phyloP scores from a whole-genome alignment of 23 red algal genomes.

The Gracilaria gracilis region DNA sequence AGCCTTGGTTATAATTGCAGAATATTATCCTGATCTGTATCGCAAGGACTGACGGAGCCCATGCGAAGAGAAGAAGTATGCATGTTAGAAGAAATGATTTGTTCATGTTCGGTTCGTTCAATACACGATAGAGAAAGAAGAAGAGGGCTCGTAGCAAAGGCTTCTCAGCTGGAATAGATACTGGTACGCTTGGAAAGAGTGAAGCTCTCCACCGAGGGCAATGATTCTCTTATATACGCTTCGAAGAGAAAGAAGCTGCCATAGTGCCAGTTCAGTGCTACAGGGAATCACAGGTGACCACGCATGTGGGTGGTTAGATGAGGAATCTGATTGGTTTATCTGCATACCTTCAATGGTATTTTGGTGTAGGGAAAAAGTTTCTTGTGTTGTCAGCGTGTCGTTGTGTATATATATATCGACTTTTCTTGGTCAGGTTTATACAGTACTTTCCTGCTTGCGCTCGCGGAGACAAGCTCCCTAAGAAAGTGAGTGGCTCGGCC shows the following conservation, averaged over 20 bases:
- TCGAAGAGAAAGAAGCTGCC: too few species aligned
- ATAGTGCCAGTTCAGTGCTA: neutral
- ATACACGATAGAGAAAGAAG: neutral
- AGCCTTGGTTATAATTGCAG: conserved; percentile 14
- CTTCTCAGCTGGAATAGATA: neutral
- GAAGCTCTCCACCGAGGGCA: neutral
- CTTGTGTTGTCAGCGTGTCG: too few species aligned
- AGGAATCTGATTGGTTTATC: too few species aligned
- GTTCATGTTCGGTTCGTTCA: neutral
- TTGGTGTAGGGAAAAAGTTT: too few species aligned
- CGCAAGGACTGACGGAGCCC: neutral
- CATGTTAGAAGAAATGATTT: neutral
- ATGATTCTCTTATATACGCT: neutral
- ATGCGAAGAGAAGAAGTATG: neutral
- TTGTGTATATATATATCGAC: too few species aligned
- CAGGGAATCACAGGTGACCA: neutral
- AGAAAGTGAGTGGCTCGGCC: too few species aligned
- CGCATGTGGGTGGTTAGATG: neutral
- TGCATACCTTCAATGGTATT: too few species aligned
- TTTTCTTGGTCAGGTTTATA: too few species aligned
- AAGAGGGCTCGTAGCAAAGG: neutral
- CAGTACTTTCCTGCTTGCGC: too few species aligned
- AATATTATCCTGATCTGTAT: conserved; percentile 4
- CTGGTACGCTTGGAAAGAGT: too few species aligned
- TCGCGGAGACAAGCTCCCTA: too few species aligned